Percentiles rank a stretch among this genome's conserved stretches.
Conservation (phyloP, 805 yeast genomes). For the Yarrowia sp. region DNA sequence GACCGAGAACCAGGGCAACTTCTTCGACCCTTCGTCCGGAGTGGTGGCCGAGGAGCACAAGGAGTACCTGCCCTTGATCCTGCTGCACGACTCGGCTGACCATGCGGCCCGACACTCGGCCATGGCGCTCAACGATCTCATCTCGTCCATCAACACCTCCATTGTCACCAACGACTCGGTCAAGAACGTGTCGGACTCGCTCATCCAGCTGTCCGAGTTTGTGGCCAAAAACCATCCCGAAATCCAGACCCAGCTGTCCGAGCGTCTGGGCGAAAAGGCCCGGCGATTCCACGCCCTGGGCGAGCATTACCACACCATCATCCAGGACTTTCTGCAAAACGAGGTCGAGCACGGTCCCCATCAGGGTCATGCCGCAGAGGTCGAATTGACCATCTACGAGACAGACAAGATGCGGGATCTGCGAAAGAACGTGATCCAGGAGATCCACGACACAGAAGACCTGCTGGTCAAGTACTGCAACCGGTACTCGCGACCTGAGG, state of each 20-base stretch:
- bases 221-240: conserved; percentile 39
- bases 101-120: conserved; percentile 43
- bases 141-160: conserved; percentile 45
- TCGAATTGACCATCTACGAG: conserved; percentile 33
- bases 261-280: conserved; percentile 42
- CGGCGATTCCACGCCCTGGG: conserved; percentile 39
- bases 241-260: conserved; percentile 39
- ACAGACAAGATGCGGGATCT: conserved; percentile 40
- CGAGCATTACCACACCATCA: conserved; percentile 32
- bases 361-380: conserved; percentile 39
- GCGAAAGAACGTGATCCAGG: conserved; percentile 42
- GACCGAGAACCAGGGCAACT: conserved; percentile 40
- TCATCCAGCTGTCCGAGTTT: conserved; percentile 42
- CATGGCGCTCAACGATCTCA: conserved; percentile 46
- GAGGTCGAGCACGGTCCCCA: conserved; percentile 37
- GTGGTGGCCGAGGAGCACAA: conserved; percentile 42
- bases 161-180: conserved; percentile 45
- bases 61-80: conserved; percentile 46
- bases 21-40: conserved; percentile 46
- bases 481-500: conserved; percentile 36
- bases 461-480: conserved; percentile 44
- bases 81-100: conserved; percentile 45
- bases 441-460: conserved; percentile 43
- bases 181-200: conserved; percentile 40
- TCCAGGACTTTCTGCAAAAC: conserved; percentile 33